Base-by-base conservation (phyloP, 2,329 filamentous ascomycete species). In the Colletotrichum acutatum region DNA sequence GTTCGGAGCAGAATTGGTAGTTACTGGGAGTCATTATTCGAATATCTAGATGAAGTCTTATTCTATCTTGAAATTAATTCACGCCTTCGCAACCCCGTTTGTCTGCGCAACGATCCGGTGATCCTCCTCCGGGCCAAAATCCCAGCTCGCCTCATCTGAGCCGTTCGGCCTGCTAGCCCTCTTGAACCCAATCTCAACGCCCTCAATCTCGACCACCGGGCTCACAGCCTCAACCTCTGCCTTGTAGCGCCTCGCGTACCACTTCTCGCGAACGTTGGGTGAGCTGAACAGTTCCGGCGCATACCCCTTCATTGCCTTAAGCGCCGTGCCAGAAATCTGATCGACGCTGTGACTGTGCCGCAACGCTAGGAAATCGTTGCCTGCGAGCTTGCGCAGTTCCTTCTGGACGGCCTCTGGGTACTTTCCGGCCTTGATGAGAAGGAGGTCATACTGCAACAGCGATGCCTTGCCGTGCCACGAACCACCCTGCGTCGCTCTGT, bases 401-500 rank as follows among this genome's bases (percentile, higher is more conserved):
- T 85, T 80, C 80, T 92, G 88, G 2, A 92, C 84, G 0, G 84
- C 79, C 0, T 84, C 82, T 0, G 89, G 83, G 73, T 93, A 89
- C 52, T 89, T 80, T 0, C 91, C 91, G 0, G 90, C 84, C 22
- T 87, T 85, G 77, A 93, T 88, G 26, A 94, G 85, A 2, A 92
- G 86, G 1, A 93, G 85, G 74, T 94, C 91, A 78, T 94, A 94
- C 76, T 94, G 91, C 77, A 91, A 85, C 22, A 94, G 83, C 1
- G 90, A 92, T 0, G 88, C 89, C 65, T 88, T 90, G 60, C 91
- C 91, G 71, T 90, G 85, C 85, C 91, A 93, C 1, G 90, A 92
- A 1, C 92, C 92, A 22, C 92, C 92, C 14, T 83, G 80, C 9
- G 86, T 90, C 0, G 91, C 89, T 37, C 92, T 86, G 76, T 88